Conservation (phyloP, 805 yeast species). For the Henningerozyma blattae region DNA sequence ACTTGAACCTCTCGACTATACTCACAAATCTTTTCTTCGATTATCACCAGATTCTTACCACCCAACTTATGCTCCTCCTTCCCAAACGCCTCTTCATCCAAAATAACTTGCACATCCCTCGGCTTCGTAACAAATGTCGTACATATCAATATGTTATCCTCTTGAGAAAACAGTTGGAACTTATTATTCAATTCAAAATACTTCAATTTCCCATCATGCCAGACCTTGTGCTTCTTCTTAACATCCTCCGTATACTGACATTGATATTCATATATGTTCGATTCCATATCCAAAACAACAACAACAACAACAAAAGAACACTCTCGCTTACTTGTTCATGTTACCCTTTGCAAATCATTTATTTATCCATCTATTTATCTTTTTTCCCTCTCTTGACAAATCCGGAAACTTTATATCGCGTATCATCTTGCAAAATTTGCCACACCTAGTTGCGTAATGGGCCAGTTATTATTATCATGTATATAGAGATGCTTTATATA, state of each 20-base stretch:
- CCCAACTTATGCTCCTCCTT: conserved; percentile 18
- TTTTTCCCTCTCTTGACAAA: neutral
- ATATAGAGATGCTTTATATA: no score
- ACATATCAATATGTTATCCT: conserved; percentile 13
- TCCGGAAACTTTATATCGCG: neutral
- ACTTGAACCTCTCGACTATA: conserved; percentile 10
- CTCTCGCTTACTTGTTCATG: neutral
- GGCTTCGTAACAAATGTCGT: conserved; percentile 16
- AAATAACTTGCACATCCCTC: conserved; percentile 9
- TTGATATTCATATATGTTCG: conserved; percentile 14
- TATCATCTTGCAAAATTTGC: neutral
- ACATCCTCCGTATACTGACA: conserved; percentile 24
- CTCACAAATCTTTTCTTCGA: conserved; percentile 9
- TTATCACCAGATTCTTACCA: conserved; percentile 15
- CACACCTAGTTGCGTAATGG: neutral
- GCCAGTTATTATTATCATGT: no score
- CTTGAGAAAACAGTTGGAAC: conserved; percentile 14
- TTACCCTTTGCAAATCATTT: neutral
- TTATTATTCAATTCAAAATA: conserved; percentile 12
- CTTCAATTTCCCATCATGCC: conserved; percentile 25
- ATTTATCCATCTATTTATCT: neutral
- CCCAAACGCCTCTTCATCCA: conserved; percentile 15
- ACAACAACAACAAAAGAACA: neutral
- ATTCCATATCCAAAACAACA: conserved; percentile 5
- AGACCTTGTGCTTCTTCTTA: conserved; percentile 21